These are phyloP conservation scores for Austroboletus eburneus DNA, from an alignment of 768 basidiomycete genomes.

Conservation along the genomic window DNA sequence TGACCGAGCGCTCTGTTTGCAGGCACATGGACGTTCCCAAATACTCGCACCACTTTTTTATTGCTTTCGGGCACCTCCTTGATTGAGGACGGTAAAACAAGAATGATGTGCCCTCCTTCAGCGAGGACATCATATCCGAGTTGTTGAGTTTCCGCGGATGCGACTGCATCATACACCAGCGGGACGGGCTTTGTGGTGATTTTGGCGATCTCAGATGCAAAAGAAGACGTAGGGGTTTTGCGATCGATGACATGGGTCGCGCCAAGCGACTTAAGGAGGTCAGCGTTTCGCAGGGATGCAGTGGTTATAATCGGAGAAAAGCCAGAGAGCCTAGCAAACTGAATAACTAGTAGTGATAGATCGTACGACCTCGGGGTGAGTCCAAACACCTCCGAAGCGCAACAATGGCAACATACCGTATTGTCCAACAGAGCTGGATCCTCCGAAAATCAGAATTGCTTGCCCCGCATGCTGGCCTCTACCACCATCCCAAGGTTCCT, in stretches of 20 bases:
- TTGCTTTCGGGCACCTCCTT: constrained; percentile 12
- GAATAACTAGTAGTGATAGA: constrained; percentile 22
- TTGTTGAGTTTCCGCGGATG: constrained; percentile 30
- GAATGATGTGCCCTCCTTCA: constrained; percentile 28
- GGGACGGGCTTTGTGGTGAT: constrained; percentile 12
- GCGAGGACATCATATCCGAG: constrained; percentile 30
- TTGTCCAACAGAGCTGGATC: constrained; percentile 36
- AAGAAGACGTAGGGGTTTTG: constrained; percentile 10
- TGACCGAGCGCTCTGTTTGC: constrained; percentile 13
- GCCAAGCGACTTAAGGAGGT: constrained; percentile 32
- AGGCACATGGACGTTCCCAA: constrained; percentile 9
- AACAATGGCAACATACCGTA: constrained; percentile 28
- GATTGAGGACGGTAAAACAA: constrained; percentile 4
- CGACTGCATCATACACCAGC: constrained; percentile 27
- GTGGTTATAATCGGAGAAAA: constrained; percentile 39
- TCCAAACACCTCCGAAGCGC: constrained; percentile 24
- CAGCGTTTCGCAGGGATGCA: constrained; percentile 34
- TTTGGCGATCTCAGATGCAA: constrained; percentile 13
- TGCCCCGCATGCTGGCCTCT: constrained; percentile 29
- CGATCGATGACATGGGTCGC: constrained; percentile 37
- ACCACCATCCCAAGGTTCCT: constrained; percentile 35
- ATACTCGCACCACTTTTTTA: constrained; percentile 11
- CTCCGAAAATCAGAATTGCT: constrained; percentile 35
- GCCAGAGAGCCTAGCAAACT: constrained; percentile 32
- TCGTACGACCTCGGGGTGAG: too few relatives aligned